Conservation (phyloP, 495 filamentous ascomycete species). For the Xylaria venustula region DNA sequence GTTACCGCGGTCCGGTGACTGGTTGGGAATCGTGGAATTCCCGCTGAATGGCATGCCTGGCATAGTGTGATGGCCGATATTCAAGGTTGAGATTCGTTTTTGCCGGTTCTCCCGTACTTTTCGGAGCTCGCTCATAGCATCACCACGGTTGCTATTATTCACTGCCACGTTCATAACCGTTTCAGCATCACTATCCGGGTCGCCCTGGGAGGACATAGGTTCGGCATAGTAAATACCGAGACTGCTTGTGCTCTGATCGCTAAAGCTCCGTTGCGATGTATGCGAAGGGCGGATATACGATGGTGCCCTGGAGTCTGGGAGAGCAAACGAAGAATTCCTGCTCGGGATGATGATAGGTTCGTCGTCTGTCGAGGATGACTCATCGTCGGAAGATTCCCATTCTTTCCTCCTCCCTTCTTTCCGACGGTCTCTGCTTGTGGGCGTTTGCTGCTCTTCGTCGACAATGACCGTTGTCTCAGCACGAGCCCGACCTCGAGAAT, state of each 20-base stretch:
- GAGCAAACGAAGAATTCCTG: conserved; percentile 59
- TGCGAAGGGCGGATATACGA: conserved; percentile 52
- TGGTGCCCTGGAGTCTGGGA: conserved; percentile 51
- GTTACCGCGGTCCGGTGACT: conserved; percentile 59
- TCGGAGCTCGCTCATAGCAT: conserved; percentile 64
- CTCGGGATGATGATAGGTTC: conserved; percentile 67
- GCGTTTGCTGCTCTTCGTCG: conserved; percentile 36
- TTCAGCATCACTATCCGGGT: conserved; percentile 54
- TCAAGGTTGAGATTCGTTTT: conserved; percentile 37
- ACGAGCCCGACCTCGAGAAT: conserved; percentile 67
- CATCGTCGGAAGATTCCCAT: conserved; percentile 46
- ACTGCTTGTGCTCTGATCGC: conserved; percentile 43
- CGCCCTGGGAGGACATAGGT: conserved; percentile 14
- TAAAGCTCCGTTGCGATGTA: conserved; percentile 47
- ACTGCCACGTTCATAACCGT: conserved; percentile 49
- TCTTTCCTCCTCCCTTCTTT: conserved; percentile 17
- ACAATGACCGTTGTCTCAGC: conserved; percentile 64
- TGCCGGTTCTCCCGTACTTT: conserved; percentile 69
- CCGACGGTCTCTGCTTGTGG: conserved; percentile 23
- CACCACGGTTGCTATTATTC: conserved; percentile 34
- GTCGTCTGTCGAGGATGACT: conserved; percentile 60
- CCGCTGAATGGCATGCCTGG: conserved; percentile 22
- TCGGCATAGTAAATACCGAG: conserved; percentile 31
- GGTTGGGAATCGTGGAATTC: conserved; percentile 51
- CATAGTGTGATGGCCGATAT: conserved; percentile 20